Evolutionary conservation across 495 filamentous ascomycete species (phyloP).

Genomic region (Penicillium bialowiezense): DNA sequence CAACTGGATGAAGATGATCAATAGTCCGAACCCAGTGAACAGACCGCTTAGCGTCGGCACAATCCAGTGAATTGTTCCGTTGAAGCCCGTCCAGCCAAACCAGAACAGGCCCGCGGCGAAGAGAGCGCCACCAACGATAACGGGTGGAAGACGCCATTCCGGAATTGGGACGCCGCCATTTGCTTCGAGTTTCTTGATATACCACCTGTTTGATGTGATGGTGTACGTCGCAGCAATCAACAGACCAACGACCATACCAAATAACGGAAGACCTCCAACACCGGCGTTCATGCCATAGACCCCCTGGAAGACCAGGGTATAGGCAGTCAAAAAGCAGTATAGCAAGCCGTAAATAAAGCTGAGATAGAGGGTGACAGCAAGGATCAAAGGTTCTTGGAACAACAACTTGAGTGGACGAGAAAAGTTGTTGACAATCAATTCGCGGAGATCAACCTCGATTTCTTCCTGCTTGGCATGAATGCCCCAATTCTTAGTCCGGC

Average conservation of each 20-base stretch:
- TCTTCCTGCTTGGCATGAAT: conserved; percentile 95
- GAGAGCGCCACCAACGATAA: conserved; percentile 70
- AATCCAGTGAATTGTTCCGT: conserved; percentile 71
- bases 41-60: conserved; percentile 74
- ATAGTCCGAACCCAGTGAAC: conserved; percentile 59
- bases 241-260: conserved; percentile 44
- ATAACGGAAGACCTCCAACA: conserved; percentile 38
- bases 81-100: conserved; percentile 81
- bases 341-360: conserved; percentile 43
- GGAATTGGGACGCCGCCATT: conserved; percentile 74
- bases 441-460: conserved; percentile 78
- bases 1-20: conserved; percentile 80
- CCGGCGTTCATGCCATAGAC: conserved; percentile 38
- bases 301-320: conserved; percentile 40
- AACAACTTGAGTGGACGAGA: conserved; percentile 29
- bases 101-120: conserved; percentile 81
- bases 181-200: conserved; percentile 61
- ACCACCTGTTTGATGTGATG: conserved; percentile 22
- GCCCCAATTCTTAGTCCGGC: conserved; percentile 85
- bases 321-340: conserved; percentile 46
- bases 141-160: conserved; percentile 81
- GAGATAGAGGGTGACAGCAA: conserved; percentile 29
- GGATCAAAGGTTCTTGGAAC: conserved; percentile 26
- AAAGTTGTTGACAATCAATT: conserved; percentile 44
- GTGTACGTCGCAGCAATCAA: conserved; percentile 35